Percentiles rank a stretch among this genome's conserved stretches.
Conservation (phyloP, 352 stramenopile species). For the Globisporangium paddicum region DNA sequence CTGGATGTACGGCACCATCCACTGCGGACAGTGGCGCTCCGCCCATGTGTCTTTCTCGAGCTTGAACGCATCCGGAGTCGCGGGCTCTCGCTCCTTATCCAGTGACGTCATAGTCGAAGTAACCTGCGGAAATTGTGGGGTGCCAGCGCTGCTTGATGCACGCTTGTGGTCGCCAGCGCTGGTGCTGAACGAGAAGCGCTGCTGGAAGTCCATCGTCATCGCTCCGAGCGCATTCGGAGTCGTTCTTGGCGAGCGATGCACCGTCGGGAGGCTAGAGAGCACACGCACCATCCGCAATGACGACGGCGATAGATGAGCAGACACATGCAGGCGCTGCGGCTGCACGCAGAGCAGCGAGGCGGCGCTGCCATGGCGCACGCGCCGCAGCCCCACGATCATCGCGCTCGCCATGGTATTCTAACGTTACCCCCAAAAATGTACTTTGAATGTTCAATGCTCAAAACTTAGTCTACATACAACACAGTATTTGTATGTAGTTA, state of each 20-base stretch:
- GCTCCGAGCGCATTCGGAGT: background rate
- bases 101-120: slow-evolving; percentile 3
- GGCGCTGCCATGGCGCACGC: background rate
- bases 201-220: background rate
- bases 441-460: no score
- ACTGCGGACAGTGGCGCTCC: slow-evolving; percentile 62
- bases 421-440: no score
- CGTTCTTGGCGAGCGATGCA: background rate
- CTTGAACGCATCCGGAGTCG: slow-evolving; percentile 32
- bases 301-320: background rate
- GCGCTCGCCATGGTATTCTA: slow-evolving; percentile 6
- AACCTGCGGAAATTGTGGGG: background rate
- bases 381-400: slow-evolving; percentile 5
- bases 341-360: background rate
- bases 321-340: background rate
- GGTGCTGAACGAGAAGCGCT: slow-evolving; percentile 1
- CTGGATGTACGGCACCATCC: slow-evolving; percentile 86
- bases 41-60: slow-evolving; percentile 87
- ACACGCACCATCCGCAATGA: background rate
- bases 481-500: no score
- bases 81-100: background rate
- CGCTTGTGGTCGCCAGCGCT: background rate
- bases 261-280: background rate
- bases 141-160: background rate
- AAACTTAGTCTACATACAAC: no score